Conservation (phyloP, 139 green algal genomes). For the Chlorella vulgaris region DNA sequence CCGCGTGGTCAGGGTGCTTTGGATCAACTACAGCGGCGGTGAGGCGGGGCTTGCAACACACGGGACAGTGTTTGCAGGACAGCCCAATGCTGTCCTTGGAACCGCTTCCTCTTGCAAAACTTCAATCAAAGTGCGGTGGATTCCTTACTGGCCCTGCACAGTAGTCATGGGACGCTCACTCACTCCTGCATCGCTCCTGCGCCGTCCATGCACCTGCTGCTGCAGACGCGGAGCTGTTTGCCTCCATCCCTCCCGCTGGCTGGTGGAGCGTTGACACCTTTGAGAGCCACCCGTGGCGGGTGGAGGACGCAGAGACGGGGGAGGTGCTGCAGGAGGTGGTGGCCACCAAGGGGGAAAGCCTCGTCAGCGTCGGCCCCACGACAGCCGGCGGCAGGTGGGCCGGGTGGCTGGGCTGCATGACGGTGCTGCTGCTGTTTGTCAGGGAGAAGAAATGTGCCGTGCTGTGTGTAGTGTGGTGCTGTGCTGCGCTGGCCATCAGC, state of each 20-base stretch:
- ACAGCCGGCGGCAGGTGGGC: neutral
- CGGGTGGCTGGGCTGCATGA: neutral
- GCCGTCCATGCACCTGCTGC: neutral
- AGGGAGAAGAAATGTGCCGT: neutral
- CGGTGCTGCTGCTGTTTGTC: too few relatives aligned
- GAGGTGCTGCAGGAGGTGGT: slow-evolving; percentile 19
- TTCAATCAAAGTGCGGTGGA: too few relatives aligned
- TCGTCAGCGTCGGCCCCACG: slow-evolving; percentile 9
- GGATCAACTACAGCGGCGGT: too few relatives aligned
- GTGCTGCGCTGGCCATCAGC: neutral
- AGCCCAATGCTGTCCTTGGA: too few relatives aligned
- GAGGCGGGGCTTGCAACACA: too few relatives aligned
- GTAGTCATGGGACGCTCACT: neutral
- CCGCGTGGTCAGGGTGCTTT: too few relatives aligned
- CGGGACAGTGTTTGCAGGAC: too few relatives aligned
- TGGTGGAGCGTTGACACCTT: slow-evolving; percentile 26
- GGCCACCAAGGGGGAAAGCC: neutral
- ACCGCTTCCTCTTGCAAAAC: too few relatives aligned
- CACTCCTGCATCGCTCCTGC: neutral
- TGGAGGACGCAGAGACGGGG: slow-evolving; percentile 18
- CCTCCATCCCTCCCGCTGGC: neutral
- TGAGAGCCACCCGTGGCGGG: slow-evolving; percentile 23
- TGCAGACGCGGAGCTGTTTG: slow-evolving; percentile 22
- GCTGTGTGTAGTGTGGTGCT: neutral
- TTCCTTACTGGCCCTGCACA: too few relatives aligned